Conservation (phyloP, 768 basidiomycete genomes). For the Suillus sp. region DNA sequence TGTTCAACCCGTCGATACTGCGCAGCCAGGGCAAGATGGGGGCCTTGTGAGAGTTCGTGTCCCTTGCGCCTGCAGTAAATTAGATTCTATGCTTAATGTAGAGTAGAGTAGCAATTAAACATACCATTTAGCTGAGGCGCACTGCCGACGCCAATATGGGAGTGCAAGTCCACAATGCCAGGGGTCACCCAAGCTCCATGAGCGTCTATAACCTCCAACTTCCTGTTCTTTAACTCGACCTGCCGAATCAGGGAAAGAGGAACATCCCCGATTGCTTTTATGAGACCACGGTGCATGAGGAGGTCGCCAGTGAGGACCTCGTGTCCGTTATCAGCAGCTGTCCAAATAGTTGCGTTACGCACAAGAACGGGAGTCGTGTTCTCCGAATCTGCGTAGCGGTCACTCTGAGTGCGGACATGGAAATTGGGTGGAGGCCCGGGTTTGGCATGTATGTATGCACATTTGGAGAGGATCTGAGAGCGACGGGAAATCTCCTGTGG, state of each 20-base stretch:
- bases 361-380: too few species aligned
- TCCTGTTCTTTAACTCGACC: conserved; percentile 30
- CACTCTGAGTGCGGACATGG: conserved; percentile 52
- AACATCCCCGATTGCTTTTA: conserved; percentile 58
- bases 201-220: conserved; percentile 59
- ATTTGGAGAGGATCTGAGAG: conserved; percentile 41
- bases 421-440: conserved; percentile 52
- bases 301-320: too few species aligned
- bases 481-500: conserved; percentile 17
- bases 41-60: conserved; percentile 57
- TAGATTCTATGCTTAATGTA: conserved; percentile 15
- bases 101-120: background rate
- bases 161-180: too few species aligned
- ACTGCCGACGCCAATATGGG: too few species aligned
- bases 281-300: conserved; percentile 67
- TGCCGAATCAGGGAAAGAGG: conserved; percentile 22
- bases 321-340: too few species aligned
- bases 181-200: too few species aligned
- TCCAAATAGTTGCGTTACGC: too few species aligned
- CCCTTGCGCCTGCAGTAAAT: conserved; percentile 42
- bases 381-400: conserved; percentile 72
- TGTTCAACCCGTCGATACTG: conserved; percentile 48
- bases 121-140: conserved; percentile 32
- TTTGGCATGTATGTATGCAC: conserved; percentile 41
- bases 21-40: conserved; percentile 68